phyloP scores from a whole-genome alignment of 75 land plant genomes.

The Pseudotsuga menziesii region DNA sequence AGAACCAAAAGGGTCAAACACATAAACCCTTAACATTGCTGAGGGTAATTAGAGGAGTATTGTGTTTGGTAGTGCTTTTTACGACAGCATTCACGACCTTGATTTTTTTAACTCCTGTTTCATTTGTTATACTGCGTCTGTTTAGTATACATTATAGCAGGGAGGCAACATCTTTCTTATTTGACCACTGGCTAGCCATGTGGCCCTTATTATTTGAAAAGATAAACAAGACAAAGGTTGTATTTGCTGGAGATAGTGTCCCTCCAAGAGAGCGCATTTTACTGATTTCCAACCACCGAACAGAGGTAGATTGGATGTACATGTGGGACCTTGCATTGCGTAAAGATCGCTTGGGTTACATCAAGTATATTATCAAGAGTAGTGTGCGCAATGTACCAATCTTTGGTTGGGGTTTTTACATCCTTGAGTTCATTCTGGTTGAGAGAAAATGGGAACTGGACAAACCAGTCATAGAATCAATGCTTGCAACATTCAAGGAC shows the following conservation, averaged over 20 bases:
- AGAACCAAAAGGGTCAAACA: not conserved
- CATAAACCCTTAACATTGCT: slow-evolving; percentile 40
- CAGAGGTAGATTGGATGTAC: slow-evolving; percentile 99
- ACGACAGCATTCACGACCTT: slow-evolving; percentile 69
- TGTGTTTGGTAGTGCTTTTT: slow-evolving; percentile 40
- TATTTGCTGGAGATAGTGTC: slow-evolving; percentile 81
- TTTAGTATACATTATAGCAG: slow-evolving; percentile 78
- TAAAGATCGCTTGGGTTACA: slow-evolving; percentile 61
- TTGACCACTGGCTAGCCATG: slow-evolving; percentile 79
- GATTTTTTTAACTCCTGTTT: slow-evolving; percentile 45
- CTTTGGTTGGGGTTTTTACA: slow-evolving; percentile 94
- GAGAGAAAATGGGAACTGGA: slow-evolving; percentile 89
- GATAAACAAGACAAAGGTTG: slow-evolving; percentile 76
- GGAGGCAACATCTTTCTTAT: slow-evolving; percentile 49
- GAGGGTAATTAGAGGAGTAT: slow-evolving; percentile 44
- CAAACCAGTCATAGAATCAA: slow-evolving; percentile 45
- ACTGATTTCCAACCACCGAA: slow-evolving; percentile 84
- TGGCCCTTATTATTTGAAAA: slow-evolving; percentile 97
- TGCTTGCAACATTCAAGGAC: slow-evolving; percentile 66
- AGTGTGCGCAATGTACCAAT: slow-evolving; percentile 86
- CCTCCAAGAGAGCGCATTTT: slow-evolving; percentile 66
- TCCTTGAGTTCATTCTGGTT: slow-evolving; percentile 83
- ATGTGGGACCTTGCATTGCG: slow-evolving; percentile 92
- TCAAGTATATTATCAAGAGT: slow-evolving; percentile 89
- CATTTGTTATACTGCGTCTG: slow-evolving; percentile 42